Conservation (phyloP, 2,329 filamentous ascomycete species). For the Albifimbria verrucaria region DNA sequence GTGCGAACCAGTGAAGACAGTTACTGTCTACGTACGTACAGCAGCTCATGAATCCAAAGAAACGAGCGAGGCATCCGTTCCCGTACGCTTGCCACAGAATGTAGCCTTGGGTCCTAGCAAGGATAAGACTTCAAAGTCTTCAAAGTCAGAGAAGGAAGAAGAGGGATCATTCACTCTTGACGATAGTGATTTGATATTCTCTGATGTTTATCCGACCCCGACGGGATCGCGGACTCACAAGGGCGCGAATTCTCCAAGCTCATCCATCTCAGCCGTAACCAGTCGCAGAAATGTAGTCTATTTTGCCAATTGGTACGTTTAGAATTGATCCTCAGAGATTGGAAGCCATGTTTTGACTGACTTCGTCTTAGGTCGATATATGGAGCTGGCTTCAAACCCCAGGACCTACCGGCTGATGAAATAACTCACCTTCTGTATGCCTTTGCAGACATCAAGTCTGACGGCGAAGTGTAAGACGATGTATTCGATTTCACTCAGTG, state of each 20-base stretch:
- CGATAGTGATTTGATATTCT: no score
- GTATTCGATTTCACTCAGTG: neutral
- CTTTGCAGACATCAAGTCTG: slow-evolving; percentile 42
- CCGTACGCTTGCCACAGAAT: neutral
- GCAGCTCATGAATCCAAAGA: neutral
- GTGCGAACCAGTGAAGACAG: neutral
- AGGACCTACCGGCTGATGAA: slow-evolving; percentile 63
- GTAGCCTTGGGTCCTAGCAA: neutral
- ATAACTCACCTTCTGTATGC: slow-evolving; percentile 72
- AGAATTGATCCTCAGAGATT: neutral
- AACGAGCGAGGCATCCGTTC: neutral
- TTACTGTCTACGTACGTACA: neutral
- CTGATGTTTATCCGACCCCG: neutral
- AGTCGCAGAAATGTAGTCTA: slow-evolving; percentile 43
- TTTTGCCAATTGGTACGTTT: slow-evolving; percentile 52
- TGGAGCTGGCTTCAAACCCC: slow-evolving; percentile 66
- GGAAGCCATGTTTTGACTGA: no score
- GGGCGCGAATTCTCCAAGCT: neutral
- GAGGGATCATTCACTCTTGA: no score
- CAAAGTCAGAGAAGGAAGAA: neutral
- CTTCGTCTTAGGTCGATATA: slow-evolving; percentile 61
- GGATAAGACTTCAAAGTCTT: neutral
- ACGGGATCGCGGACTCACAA: neutral
- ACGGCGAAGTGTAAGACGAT: slow-evolving; percentile 44
- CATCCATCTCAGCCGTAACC: neutral